phyloP scores from a whole-genome alignment of 108 stramenopile species.

The Schizochytrium sp. region DNA sequence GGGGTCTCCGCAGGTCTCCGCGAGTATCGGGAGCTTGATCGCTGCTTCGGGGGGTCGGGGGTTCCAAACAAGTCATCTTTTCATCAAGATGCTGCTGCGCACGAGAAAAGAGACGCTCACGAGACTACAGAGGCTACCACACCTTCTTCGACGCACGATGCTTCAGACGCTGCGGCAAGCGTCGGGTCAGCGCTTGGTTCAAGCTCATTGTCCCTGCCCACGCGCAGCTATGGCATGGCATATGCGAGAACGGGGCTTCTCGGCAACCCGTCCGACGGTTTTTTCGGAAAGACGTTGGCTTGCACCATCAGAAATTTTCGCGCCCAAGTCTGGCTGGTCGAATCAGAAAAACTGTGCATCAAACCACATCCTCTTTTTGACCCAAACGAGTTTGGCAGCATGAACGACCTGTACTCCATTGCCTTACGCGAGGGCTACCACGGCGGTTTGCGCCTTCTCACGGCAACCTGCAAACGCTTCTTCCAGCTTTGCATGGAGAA shows the following conservation, averaged over 20 bases:
- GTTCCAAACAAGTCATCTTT: not conserved
- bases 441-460: constrained; percentile 27
- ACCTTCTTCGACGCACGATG: too few species aligned
- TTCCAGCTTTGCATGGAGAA: not conserved
- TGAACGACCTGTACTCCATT: not conserved
- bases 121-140: too few species aligned
- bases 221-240: not conserved
- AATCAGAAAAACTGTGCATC: not conserved
- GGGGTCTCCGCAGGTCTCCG: not conserved
- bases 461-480: constrained; percentile 29
- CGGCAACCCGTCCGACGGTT: constrained; percentile 37
- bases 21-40: not conserved
- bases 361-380: constrained; percentile 21
- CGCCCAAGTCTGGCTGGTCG: constrained; percentile 16
- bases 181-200: not conserved
- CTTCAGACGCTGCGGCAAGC: not conserved
- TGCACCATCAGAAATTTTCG: constrained; percentile 25
- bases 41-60: not conserved
- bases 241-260: constrained; percentile 27
- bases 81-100: not conserved
- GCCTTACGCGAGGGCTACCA: constrained; percentile 20
- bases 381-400: not conserved
- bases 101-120: not conserved
- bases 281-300: constrained; percentile 25
- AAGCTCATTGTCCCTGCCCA: not conserved